Conservation (phyloP, 345 rosid genomes). For the Laguncularia racemosa region DNA sequence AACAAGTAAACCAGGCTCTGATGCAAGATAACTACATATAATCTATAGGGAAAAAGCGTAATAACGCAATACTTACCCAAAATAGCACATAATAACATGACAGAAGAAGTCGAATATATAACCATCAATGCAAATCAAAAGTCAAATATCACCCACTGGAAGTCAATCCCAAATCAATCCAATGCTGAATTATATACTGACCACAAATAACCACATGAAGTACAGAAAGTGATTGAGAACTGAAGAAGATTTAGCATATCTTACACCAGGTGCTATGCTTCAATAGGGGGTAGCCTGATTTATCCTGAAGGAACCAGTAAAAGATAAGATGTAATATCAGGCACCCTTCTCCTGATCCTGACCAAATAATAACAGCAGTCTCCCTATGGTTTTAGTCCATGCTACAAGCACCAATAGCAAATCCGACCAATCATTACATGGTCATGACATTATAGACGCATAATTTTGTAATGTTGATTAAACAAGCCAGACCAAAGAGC, state of each 20-base stretch:
- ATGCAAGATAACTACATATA: too few relatives aligned
- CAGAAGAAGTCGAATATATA: constrained; percentile 6
- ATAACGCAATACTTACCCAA: background rate
- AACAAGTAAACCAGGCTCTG: too few relatives aligned
- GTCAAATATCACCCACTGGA: background rate
- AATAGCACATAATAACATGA: background rate
- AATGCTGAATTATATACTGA: constrained; percentile 4
- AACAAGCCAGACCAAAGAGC: too few relatives aligned
- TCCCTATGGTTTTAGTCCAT: constrained; percentile 14
- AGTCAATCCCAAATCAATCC: background rate
- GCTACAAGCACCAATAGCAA: constrained; percentile 5
- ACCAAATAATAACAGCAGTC: constrained; percentile 13
- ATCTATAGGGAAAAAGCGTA: too few relatives aligned
- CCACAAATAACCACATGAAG: background rate
- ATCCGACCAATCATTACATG: too few relatives aligned
- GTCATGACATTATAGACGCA: too few relatives aligned
- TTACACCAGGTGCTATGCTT: constrained; percentile 13
- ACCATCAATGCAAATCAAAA: background rate
- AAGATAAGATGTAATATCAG: constrained; percentile 17
- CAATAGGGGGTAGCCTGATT: constrained; percentile 17
- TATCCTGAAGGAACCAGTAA: constrained; percentile 14
- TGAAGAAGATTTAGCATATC: constrained; percentile 13
- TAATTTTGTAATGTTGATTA: too few relatives aligned
- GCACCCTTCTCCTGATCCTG: constrained; percentile 19
- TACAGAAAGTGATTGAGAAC: background rate